Evolutionary conservation across 495 filamentous ascomycete species (phyloP).

Genomic region (Xylaria cubensis): DNA sequence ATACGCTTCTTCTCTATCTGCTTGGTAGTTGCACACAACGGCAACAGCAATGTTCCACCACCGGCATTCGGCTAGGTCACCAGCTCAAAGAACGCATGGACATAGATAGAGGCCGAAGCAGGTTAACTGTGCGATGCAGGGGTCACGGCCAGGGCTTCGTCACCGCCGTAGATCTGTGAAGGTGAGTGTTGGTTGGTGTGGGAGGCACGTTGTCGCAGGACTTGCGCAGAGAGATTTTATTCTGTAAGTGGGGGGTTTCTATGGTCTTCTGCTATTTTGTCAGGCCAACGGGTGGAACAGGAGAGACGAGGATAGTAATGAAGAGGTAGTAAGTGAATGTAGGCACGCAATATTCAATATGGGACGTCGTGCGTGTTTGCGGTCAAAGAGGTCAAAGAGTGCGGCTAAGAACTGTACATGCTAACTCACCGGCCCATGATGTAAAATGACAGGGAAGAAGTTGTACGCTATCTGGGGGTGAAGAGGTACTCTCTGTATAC

Average conservation of each 20-base stretch:
- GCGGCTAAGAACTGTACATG: background rate
- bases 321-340: background rate
- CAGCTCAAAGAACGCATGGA: conserved; percentile 24
- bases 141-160: background rate
- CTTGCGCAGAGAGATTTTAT: conserved; percentile 14
- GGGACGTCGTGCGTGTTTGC: background rate
- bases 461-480: background rate
- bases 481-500: background rate
- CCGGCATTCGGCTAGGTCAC: conserved; percentile 9
- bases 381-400: conserved; percentile 2
- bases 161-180: background rate
- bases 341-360: background rate
- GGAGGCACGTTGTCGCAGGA: background rate
- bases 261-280: background rate
- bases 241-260: background rate
- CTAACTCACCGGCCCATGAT: conserved; percentile 1
- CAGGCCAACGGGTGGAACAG: background rate
- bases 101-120: background rate
- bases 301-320: background rate
- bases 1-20: conserved; percentile 10
- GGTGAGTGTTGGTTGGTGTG: background rate
- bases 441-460: conserved; percentile 13
- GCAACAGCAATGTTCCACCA: conserved; percentile 6
- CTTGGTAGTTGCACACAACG: conserved; percentile 24
- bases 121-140: background rate